A percentile compares a stretch with the other conserved stretches of the same genome.
Evolutionary conservation across 371 early-diverging fungal genomes (phyloP).

Genomic region (Entomophthora muscae): DNA sequence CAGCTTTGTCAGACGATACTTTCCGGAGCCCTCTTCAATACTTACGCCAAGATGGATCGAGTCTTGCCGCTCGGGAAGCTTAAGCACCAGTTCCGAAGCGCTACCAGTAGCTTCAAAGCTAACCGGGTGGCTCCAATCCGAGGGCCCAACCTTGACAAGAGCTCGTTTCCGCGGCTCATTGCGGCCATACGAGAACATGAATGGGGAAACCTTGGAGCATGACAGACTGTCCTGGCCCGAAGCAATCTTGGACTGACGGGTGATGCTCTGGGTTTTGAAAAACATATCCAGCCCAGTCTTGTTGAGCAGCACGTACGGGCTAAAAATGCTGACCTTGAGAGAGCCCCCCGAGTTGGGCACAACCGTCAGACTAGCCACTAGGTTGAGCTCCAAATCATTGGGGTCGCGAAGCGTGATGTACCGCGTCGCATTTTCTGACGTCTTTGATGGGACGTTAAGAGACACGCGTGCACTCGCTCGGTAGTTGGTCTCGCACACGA

Average conservation of each 20-base stretch:
- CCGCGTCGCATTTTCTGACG: conserved; percentile 39
- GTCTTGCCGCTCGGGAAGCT: conserved; percentile 25
- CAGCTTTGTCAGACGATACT: conserved; percentile 57
- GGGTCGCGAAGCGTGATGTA: conserved; percentile 39
- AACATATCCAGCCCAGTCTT: conserved; percentile 68
- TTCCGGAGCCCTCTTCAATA: conserved; percentile 60
- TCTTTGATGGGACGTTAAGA: conserved; percentile 57
- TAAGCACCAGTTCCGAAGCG: conserved; percentile 53
- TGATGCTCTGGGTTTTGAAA: conserved; percentile 58
- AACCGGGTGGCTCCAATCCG: conserved; percentile 83
- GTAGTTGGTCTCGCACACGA: conserved; percentile 36
- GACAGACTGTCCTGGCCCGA: conserved; percentile 35
- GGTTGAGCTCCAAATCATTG: conserved; percentile 37
- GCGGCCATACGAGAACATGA: conserved; percentile 86
- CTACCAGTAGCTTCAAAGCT: conserved; percentile 93
- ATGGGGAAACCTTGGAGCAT: conserved; percentile 35
- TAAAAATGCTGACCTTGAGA: conserved; percentile 38
- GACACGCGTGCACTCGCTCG: conserved; percentile 62
- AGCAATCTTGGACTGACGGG: conserved; percentile 47
- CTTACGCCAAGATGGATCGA: conserved; percentile 68
- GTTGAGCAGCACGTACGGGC: conserved; percentile 76
- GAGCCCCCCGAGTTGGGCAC: conserved; percentile 51
- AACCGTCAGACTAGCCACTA: conserved; percentile 49
- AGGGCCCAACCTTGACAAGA: conserved; percentile 48
- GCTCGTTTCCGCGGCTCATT: conserved; percentile 68